Evolutionary conservation across 2,329 filamentous ascomycete genomes (phyloP), one percentile per base, ranked within the genome.

Genomic region (Helminthosporium solani): DNA sequence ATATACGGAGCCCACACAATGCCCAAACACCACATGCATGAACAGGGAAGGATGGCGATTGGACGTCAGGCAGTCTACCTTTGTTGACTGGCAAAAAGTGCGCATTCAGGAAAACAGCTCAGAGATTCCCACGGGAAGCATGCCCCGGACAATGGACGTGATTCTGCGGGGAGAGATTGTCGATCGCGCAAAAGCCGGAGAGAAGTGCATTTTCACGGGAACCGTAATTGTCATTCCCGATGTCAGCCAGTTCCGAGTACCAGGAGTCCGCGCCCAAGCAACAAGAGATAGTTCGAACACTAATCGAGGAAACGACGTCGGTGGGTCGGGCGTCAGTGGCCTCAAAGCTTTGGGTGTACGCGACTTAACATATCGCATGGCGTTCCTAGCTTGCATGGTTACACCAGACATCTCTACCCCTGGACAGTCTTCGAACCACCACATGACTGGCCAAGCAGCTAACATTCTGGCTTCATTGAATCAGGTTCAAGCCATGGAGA

Each of bases 51-150:
- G 88, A n/a, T 99, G 94, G 94, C 85, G 90, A 56, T 75, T 99
- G n/a, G 92, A 99, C 61, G 96, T 99, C 63, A 82, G 90, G 34
- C 92, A 95, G 70, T 96, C 91, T 70, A 97, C 91, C 0, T 99
- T 99, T 67, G 88, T 99, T 51, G 94, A 99, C 73, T 99, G 94
- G 94, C 94, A 99, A 68, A 97, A 97, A 70, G 90, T 97, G 19
- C 88, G 95, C 53, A 90, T 97, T 51, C 94, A 99, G 72, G 94
- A 99, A 72, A 99, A 97, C 75, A 96, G 90, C 57, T 92, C 92
- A 3, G 94, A 99, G 68, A 99, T 99, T 30, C 94, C 94, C 0
- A 99, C 94, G 0, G 94, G 94, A 44, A 96, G 91, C 73, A 99
- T 99, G 94, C 94, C 94, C 19, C 83, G 94, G 49, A 99, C 94